phyloP scores from a whole-genome alignment of 805 yeast species.

The Jamesozyma hellenica region DNA sequence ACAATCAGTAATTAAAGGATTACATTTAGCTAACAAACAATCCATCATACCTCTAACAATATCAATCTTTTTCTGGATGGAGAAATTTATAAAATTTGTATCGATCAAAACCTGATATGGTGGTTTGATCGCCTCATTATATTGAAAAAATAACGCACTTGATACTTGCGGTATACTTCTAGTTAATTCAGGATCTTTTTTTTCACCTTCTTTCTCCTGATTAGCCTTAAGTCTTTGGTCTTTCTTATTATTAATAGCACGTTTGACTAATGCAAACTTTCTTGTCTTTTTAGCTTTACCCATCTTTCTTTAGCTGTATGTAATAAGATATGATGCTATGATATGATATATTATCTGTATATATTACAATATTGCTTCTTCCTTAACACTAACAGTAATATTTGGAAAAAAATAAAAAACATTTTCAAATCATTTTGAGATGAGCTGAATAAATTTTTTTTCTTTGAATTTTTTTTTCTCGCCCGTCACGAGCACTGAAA shows the following conservation, averaged over 20 bases:
- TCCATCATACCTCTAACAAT: constrained; percentile 97
- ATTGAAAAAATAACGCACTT: constrained; percentile 89
- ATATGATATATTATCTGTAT: too few species aligned
- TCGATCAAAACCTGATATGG: constrained; percentile 94
- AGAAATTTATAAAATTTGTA: constrained; percentile 93
- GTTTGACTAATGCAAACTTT: constrained; percentile 88
- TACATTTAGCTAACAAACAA: constrained; percentile 84
- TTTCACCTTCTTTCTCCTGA: constrained; percentile 32
- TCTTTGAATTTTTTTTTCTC: background rate
- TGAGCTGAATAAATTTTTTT: background rate
- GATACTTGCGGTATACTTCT: constrained; percentile 85
- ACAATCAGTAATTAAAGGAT: constrained; percentile 92
- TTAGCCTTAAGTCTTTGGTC: constrained; percentile 48
- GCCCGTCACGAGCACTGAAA: too few species aligned
- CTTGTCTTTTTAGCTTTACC: constrained; percentile 96
- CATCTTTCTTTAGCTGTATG: too few species aligned
- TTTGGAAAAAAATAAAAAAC: too few species aligned
- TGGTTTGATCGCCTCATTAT: constrained; percentile 89
- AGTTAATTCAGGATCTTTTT: constrained; percentile 68
- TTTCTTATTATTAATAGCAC: constrained; percentile 57
- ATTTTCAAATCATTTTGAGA: background rate
- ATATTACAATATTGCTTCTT: too few species aligned
- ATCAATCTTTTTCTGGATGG: constrained; percentile 92
- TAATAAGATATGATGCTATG: too few species aligned
- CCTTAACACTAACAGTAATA: too few species aligned